Conservation (phyloP, 2,329 filamentous ascomycete genomes). For the Phaeoacremonium minimum region DNA sequence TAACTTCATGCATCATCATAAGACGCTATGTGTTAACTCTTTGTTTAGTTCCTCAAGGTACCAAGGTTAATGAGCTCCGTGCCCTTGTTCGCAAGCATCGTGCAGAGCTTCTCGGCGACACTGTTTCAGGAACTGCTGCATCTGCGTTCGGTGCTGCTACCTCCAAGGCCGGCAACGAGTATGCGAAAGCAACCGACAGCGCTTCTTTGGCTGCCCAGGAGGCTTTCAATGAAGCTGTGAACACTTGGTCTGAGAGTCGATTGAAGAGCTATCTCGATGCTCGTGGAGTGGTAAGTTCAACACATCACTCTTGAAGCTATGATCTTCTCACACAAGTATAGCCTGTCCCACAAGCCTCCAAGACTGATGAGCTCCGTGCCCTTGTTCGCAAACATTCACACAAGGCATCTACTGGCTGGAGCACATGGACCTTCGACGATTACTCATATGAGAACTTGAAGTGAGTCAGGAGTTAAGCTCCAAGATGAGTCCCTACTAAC, state of each 20-base stretch:
- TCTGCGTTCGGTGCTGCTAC: slow-evolving; percentile 69
- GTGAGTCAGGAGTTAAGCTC: slow-evolving; percentile 20
- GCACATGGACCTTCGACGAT: slow-evolving; percentile 76
- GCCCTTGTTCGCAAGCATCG: slow-evolving; percentile 87
- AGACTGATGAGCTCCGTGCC: slow-evolving; percentile 68
- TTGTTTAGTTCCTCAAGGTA: slow-evolving; percentile 77
- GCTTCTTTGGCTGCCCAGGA: slow-evolving; percentile 58
- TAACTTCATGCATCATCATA: no score
- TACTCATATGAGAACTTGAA: slow-evolving; percentile 68
- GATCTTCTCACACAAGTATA: slow-evolving; percentile 3
- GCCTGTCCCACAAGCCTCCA: slow-evolving; percentile 67
- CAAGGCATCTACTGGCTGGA: slow-evolving; percentile 64
- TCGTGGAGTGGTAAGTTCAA: slow-evolving; percentile 51
- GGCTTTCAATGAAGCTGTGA: slow-evolving; percentile 59
- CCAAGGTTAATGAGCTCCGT: slow-evolving; percentile 82
- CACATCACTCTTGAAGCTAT: neutral
- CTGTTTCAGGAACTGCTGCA: slow-evolving; percentile 49
- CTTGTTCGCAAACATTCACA: slow-evolving; percentile 70
- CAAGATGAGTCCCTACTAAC: neutral
- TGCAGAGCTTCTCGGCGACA: slow-evolving; percentile 66
- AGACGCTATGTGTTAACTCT: no score
- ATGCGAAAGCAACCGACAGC: slow-evolving; percentile 69
- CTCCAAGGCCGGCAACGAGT: slow-evolving; percentile 71
- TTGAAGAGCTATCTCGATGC: slow-evolving; percentile 76
- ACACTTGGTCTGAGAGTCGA: slow-evolving; percentile 69